phyloP scores from a whole-genome alignment of 768 basidiomycete genomes.

The Pulveroboletus ravenelii region DNA sequence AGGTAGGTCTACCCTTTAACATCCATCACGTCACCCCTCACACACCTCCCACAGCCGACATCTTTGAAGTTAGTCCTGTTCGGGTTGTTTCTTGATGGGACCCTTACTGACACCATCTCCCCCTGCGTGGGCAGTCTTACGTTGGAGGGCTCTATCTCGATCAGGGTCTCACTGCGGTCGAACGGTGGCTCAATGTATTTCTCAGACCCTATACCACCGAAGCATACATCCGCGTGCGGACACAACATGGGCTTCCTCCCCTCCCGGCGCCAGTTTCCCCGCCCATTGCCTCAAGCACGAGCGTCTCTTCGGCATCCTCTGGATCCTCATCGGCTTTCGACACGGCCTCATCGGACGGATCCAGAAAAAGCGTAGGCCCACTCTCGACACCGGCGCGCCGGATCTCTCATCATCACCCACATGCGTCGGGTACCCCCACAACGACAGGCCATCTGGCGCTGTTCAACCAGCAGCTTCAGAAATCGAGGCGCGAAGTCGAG shows the following conservation, averaged over 20 bases:
- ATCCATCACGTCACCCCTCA: not conserved
- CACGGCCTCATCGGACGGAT: not conserved
- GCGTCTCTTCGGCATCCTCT: conserved; percentile 15
- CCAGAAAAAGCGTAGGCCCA: not conserved
- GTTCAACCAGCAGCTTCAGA: conserved; percentile 76
- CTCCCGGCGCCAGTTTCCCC: conserved; percentile 28
- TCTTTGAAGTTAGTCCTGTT: conserved; percentile 59
- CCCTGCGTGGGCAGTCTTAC: conserved; percentile 48
- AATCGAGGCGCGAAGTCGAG: conserved; percentile 52
- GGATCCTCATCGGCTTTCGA: not conserved
- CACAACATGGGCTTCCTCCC: conserved; percentile 61
- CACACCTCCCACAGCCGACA: conserved; percentile 48
- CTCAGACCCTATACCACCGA: conserved; percentile 58
- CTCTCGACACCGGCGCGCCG: conserved; percentile 11
- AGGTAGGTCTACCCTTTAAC: conserved; percentile 40
- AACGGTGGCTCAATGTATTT: conserved; percentile 56
- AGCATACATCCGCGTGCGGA: conserved; percentile 61
- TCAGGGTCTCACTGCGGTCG: conserved; percentile 54
- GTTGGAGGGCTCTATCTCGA: conserved; percentile 76
- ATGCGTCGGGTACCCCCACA: conserved; percentile 23
- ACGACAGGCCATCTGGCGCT: conserved; percentile 65
- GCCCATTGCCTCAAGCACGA: conserved; percentile 15
- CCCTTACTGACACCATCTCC: conserved; percentile 3
- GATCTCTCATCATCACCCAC: conserved; percentile 9
- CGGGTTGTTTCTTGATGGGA: not conserved